Conservation (phyloP, 768 basidiomycete species). For the Mycena pura region DNA sequence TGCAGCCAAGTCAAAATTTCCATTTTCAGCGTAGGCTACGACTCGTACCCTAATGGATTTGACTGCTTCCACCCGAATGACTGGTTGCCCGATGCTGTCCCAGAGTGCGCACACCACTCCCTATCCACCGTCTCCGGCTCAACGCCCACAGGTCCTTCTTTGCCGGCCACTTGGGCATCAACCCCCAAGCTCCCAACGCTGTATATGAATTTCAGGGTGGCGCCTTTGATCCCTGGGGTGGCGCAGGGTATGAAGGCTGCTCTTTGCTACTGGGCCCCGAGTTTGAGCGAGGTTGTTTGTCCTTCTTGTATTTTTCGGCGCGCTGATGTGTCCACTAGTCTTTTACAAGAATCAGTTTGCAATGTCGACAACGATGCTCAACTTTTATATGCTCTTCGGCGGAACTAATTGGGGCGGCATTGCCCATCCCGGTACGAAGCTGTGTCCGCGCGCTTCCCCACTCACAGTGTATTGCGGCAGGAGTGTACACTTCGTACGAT, state of each 20-base stretch:
- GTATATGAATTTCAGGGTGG: constrained; percentile 59
- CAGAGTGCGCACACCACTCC: constrained; percentile 36
- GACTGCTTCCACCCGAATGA: constrained; percentile 55
- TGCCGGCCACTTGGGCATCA: constrained; percentile 43
- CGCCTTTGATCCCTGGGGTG: constrained; percentile 56
- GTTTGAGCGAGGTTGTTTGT: constrained; percentile 49
- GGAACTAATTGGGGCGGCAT: constrained; percentile 55
- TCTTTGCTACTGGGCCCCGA: constrained; percentile 44
- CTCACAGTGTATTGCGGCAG: constrained; percentile 25
- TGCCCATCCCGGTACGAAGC: constrained; percentile 40
- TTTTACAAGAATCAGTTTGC: constrained; percentile 57
- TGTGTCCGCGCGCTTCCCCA: background rate
- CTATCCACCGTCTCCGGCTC: background rate
- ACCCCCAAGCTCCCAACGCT: constrained; percentile 47
- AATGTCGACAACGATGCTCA: constrained; percentile 54
- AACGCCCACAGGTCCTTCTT: constrained; percentile 41
- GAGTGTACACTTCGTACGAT: constrained; percentile 53
- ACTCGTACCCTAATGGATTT: constrained; percentile 60
- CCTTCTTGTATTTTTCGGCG: background rate
- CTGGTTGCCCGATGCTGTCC: constrained; percentile 53
- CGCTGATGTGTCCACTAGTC: constrained; percentile 33
- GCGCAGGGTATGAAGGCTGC: constrained; percentile 43
- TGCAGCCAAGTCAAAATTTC: background rate
- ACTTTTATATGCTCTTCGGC: constrained; percentile 59
- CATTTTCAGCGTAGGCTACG: constrained; percentile 39